Evolutionary conservation across 176 grass and related monocot genomes (phyloP).

Genomic region (Raddia distichophylla): DNA sequence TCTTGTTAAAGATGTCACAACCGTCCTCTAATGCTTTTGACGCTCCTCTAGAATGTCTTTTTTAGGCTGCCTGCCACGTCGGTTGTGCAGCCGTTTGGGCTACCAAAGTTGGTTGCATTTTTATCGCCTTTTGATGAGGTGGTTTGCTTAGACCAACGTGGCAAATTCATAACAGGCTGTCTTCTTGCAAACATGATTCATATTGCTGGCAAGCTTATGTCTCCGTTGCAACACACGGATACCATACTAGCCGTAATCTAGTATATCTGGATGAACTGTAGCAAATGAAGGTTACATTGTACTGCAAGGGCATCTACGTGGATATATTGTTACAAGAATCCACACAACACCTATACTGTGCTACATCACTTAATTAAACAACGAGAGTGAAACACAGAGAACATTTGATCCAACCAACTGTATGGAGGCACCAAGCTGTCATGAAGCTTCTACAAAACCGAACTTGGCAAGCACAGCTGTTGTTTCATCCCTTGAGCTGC

Average conservation of each 20-base stretch:
- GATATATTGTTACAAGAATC: slow-evolving; percentile 21
- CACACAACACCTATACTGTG: background rate
- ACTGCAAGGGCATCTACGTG: background rate
- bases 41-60: no score
- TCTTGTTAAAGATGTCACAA: no score
- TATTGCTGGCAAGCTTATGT: background rate
- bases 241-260: background rate
- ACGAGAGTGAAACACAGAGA: background rate
- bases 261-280: slow-evolving; percentile 26
- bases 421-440: slow-evolving; percentile 9
- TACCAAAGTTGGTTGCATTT: no score
- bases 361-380: slow-evolving; percentile 31
- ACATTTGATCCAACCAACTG: slow-evolving; percentile 11
- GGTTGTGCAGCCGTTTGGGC: no score
- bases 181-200: no score
- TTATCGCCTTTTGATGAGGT: no score
- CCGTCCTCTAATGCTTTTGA: no score
- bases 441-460: slow-evolving; percentile 64
- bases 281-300: slow-evolving; percentile 11
- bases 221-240: no score
- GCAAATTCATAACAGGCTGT: no score
- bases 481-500: slow-evolving; percentile 86
- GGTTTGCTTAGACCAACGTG: no score
- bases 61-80: no score
- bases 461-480: slow-evolving; percentile 60